Conservation (phyloP, 75 land plant species). For the Pseudotsuga menziesii region DNA sequence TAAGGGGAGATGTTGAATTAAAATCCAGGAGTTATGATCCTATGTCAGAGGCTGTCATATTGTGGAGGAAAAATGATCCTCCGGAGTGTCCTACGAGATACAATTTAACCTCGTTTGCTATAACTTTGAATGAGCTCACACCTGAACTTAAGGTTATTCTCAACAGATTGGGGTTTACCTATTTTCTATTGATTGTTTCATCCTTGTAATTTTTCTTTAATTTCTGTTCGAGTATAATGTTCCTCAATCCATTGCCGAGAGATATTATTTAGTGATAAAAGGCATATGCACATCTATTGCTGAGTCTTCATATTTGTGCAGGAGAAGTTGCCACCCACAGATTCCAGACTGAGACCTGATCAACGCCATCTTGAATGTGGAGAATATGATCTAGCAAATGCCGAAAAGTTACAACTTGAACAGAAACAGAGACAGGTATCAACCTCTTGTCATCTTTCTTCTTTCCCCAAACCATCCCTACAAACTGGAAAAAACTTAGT, state of each 20-base stretch:
- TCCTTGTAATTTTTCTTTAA: not conserved
- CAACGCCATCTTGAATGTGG: conserved; percentile 65
- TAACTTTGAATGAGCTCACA: conserved; percentile 49
- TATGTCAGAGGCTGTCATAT: conserved; percentile 36
- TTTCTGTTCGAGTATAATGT: not conserved
- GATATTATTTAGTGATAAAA: not conserved
- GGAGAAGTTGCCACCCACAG: conserved; percentile 70
- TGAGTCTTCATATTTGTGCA: conserved; percentile 35
- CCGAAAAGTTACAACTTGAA: conserved; percentile 59
- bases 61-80: conserved; percentile 40
- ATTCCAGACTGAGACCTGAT: conserved; percentile 61
- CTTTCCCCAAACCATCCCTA: not conserved
- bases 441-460: not conserved
- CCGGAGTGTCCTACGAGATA: conserved; percentile 40
- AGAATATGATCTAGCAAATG: conserved; percentile 61
- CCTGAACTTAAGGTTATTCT: conserved; percentile 43
- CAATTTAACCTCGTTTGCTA: conserved; percentile 47
- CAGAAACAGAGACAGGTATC: conserved; percentile 48
- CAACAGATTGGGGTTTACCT: conserved; percentile 7
- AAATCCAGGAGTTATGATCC: conserved; percentile 31
- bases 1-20: conserved; percentile 29
- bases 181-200: not conserved
- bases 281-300: conserved; percentile 11
- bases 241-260: not conserved
- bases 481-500: too few relatives aligned